Conservation (phyloP, 768 basidiomycete species). For the Mycena albidolilacea region DNA sequence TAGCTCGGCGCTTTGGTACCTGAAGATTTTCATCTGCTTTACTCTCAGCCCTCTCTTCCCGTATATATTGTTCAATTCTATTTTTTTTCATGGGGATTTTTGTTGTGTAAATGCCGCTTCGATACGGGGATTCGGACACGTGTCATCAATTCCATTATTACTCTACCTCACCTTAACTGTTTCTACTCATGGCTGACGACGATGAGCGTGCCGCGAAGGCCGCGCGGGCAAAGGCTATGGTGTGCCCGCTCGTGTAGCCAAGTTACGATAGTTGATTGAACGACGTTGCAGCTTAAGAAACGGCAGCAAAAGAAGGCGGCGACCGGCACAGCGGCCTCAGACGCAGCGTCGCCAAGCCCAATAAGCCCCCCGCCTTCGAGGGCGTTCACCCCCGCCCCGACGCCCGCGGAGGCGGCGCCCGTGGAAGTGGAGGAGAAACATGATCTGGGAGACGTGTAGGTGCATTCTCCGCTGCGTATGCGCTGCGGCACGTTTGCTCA, state of each 20-base stretch:
- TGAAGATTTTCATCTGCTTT: slow-evolving; percentile 35
- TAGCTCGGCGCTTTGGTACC: slow-evolving; percentile 39
- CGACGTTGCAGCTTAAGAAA: slow-evolving; percentile 77
- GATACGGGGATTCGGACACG: slow-evolving; percentile 20
- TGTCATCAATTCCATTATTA: slow-evolving; percentile 21
- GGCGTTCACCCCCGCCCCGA: slow-evolving; percentile 63
- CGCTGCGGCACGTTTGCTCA: slow-evolving; percentile 23
- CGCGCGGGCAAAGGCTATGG: slow-evolving; percentile 88
- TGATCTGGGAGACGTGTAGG: slow-evolving; percentile 78
- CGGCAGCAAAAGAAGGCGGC: slow-evolving; percentile 80
- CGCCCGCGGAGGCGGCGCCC: slow-evolving; percentile 62
- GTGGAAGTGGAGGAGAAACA: slow-evolving; percentile 63
- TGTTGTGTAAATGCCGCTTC: not conserved
- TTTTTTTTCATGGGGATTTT: slow-evolving; percentile 34
- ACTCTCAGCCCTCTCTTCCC: slow-evolving; percentile 26
- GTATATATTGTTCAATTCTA: slow-evolving; percentile 41
- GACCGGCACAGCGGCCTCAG: slow-evolving; percentile 53
- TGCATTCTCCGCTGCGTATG: slow-evolving; percentile 46
- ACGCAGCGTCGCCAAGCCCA: slow-evolving; percentile 53
- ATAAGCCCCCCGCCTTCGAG: slow-evolving; percentile 62
- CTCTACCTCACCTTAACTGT: not conserved
- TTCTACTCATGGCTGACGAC: slow-evolving; percentile 64
- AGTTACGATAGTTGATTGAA: slow-evolving; percentile 27
- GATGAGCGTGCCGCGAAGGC: slow-evolving; percentile 87
- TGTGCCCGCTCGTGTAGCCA: slow-evolving; percentile 51